Percentiles rank a stretch among this genome's conserved stretches.
Conservation (phyloP, 257 asterid species). For the Knoxia roxburghii region DNA sequence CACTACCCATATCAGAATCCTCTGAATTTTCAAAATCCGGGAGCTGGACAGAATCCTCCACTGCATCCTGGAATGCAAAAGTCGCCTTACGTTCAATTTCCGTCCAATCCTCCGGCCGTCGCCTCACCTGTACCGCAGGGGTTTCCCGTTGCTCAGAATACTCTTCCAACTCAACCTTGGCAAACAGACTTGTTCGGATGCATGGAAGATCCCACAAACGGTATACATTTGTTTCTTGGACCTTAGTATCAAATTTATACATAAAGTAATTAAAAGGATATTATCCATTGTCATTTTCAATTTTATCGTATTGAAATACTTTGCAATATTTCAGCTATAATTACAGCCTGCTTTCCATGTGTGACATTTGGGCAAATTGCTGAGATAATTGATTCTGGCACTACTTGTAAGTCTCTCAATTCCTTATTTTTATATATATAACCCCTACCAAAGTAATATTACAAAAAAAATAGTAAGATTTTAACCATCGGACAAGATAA, state of each 20-base stretch:
- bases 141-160: not conserved
- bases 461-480: no score
- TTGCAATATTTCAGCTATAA: slow-evolving; percentile 31
- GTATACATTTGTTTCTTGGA: no score
- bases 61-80: not conserved
- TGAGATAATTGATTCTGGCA: slow-evolving; percentile 50
- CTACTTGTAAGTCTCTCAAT: slow-evolving; percentile 30
- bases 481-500: no score
- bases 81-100: slow-evolving; percentile 13
- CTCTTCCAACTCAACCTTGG: slow-evolving; percentile 32
- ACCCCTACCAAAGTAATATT: no score
- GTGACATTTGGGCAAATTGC: slow-evolving; percentile 64
- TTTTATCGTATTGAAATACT: no score
- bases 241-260: no score
- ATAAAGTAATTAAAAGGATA: no score
- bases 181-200: slow-evolving; percentile 41
- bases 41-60: slow-evolving; percentile 3
- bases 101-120: not conserved
- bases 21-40: not conserved
- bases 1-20: slow-evolving; percentile 1
- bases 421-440: no score
- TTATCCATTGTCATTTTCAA: no score
- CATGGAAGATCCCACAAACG: slow-evolving; percentile 51
- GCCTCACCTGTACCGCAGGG: no score
- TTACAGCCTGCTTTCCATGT: slow-evolving; percentile 34